phyloP scores from a whole-genome alignment of 352 stramenopile species.

The Pythium insidiosum region DNA sequence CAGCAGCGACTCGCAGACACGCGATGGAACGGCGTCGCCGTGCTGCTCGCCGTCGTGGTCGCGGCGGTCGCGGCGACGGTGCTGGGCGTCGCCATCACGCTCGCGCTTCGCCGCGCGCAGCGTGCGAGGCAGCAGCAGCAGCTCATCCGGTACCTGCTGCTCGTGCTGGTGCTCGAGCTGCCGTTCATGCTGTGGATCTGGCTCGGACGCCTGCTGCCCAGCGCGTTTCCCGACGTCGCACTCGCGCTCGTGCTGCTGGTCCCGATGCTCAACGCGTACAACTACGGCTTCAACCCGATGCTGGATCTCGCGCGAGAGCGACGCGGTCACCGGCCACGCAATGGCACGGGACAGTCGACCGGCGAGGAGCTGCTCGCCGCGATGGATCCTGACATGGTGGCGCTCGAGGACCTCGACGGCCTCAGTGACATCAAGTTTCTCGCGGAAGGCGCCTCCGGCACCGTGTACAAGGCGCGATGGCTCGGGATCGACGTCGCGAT shows the following conservation, averaged over 20 bases:
- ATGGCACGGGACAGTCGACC: conserved; percentile 14
- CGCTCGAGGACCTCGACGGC: conserved; percentile 48
- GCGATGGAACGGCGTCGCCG: too few species aligned
- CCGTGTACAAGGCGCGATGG: conserved; percentile 62
- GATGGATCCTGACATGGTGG: conserved; percentile 31
- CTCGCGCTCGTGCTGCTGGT: conserved; percentile 35
- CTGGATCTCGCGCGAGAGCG: conserved; percentile 14
- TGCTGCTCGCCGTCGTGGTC: too few species aligned
- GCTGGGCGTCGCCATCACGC: conserved; percentile 9
- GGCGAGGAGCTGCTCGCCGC: conserved; percentile 33
- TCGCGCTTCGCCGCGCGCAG: neutral
- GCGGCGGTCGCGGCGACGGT: conserved; percentile 25
- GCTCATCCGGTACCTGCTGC: conserved; percentile 39
- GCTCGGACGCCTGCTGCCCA: conserved; percentile 19
- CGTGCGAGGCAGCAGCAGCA: conserved; percentile 21
- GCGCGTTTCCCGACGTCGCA: conserved; percentile 23
- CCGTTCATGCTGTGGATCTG: conserved; percentile 38
- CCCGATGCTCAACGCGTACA: conserved; percentile 42
- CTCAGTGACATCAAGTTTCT: conserved; percentile 48
- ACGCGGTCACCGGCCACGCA: conserved; percentile 9
- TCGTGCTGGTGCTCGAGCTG: conserved; percentile 34
- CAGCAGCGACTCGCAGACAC: too few species aligned
- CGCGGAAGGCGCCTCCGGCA: conserved; percentile 49
- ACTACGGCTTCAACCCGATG: conserved; percentile 24
- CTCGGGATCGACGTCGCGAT: conserved; percentile 65